Evolutionary conservation across 768 basidiomycete species (phyloP).

Genomic region (Phaeotremella fagi): DNA sequence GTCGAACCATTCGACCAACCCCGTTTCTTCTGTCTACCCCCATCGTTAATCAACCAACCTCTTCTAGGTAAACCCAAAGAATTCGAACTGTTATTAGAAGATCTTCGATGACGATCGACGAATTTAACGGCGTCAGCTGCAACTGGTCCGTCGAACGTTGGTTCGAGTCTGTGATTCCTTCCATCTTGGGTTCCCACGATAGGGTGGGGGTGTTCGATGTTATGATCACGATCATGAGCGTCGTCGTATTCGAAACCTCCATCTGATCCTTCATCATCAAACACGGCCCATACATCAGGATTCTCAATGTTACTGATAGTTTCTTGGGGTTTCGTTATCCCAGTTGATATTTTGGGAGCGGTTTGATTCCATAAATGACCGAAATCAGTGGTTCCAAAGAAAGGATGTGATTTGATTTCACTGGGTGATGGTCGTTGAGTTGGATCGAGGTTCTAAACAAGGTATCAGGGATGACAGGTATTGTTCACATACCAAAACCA

Average conservation of each 20-base stretch:
- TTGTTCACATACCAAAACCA: slow-evolving; percentile 61
- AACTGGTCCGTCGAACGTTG: slow-evolving; percentile 15
- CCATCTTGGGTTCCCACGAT: neutral
- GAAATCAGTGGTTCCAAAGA: slow-evolving; percentile 40
- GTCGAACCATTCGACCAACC: slow-evolving; percentile 14
- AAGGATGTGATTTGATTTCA: slow-evolving; percentile 42
- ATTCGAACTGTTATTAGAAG: neutral
- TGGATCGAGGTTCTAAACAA: slow-evolving; percentile 43
- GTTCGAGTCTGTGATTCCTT: slow-evolving; percentile 10
- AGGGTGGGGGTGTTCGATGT: neutral
- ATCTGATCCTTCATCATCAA: slow-evolving; percentile 40
- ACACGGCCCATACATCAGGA: slow-evolving; percentile 40
- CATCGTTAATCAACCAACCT: slow-evolving; percentile 18
- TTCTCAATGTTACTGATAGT: slow-evolving; percentile 16
- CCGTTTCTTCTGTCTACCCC: slow-evolving; percentile 3
- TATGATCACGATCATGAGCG: slow-evolving; percentile 3
- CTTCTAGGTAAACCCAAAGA: slow-evolving; percentile 16
- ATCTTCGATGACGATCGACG: slow-evolving; percentile 9
- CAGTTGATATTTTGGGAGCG: slow-evolving; percentile 35
- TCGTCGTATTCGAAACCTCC: slow-evolving; percentile 32
- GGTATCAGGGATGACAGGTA: neutral
- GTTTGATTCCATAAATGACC: slow-evolving; percentile 34
- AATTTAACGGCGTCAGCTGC: slow-evolving; percentile 29
- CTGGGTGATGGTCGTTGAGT: slow-evolving; percentile 28
- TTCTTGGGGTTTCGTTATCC: slow-evolving; percentile 25